These are phyloP conservation scores for Coix lacrymajobi DNA, from an alignment of 176 grass and related monocot species.

Conservation along the genomic window DNA sequence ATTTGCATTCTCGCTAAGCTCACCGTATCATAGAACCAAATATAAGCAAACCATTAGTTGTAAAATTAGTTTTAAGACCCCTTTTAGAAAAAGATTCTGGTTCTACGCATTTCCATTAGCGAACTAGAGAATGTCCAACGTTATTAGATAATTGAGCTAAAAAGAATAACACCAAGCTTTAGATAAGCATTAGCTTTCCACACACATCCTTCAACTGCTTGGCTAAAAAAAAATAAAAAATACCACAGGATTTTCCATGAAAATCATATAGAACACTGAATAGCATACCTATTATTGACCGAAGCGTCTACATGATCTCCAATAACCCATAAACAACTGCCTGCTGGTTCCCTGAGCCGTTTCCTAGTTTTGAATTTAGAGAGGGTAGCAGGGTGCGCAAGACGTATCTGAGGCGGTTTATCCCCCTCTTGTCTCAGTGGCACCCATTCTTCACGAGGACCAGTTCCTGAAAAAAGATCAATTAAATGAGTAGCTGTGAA, in stretches of 20 bases:
- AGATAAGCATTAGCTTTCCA: neutral
- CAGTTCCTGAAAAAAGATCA: constrained; percentile 45
- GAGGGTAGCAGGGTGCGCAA: constrained; percentile 46
- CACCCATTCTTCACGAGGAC: constrained; percentile 59
- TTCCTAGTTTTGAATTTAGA: constrained; percentile 84
- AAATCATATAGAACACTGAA: constrained; percentile 7
- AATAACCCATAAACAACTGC: constrained; percentile 59
- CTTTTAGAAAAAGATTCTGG: neutral
- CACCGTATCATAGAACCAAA: neutral
- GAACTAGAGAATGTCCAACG: neutral
- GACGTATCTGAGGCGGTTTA: constrained; percentile 65
- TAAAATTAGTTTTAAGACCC: neutral
- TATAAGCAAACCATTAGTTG: neutral
- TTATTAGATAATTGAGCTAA: neutral
- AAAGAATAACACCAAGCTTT: neutral
- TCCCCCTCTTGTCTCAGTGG: constrained; percentile 49
- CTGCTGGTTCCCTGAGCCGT: constrained; percentile 61
- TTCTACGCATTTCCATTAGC: neutral
- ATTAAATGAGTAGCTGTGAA: neutral
- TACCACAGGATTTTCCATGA: neutral
- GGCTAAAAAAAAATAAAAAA: neutral
- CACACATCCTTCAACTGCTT: neutral
- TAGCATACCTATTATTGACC: constrained; percentile 68
- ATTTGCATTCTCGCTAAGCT: neutral
- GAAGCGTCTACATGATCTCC: constrained; percentile 89